These are phyloP conservation scores for Pyrus betulifolia DNA, from an alignment of 306 rosid species.

Conservation along the genomic window DNA sequence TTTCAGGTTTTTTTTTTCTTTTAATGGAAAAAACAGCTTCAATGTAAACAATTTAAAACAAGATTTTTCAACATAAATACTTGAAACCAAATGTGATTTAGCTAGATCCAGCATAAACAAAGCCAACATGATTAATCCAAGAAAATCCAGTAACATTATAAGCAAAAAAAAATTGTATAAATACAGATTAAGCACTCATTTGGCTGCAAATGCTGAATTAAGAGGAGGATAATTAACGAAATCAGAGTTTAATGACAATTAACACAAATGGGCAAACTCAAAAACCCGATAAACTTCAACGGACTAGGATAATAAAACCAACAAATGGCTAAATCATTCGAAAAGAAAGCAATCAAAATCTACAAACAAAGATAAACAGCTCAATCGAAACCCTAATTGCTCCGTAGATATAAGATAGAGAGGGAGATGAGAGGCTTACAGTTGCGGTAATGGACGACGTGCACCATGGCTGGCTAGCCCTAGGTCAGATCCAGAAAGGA, in stretches of 20 bases:
- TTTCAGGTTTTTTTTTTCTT: too few species aligned
- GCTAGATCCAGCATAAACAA: not conserved
- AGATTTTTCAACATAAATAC: not conserved
- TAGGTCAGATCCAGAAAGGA: not conserved
- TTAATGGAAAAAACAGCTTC: not conserved
- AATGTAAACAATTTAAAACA: not conserved
- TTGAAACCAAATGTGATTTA: not conserved
- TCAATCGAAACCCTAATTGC: not conserved
- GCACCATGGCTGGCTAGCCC: slow-evolving; percentile 23
- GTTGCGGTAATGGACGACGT: slow-evolving; percentile 26
- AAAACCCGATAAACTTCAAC: not conserved
- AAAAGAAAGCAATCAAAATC: not conserved
- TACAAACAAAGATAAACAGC: not conserved
- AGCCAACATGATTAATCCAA: not conserved
- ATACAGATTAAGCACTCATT: not conserved
- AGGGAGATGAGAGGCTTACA: slow-evolving; percentile 1
- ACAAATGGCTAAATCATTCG: too few species aligned
- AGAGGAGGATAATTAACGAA: not conserved
- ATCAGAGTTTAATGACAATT: not conserved
- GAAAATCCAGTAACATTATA: not conserved
- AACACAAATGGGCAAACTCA: not conserved
- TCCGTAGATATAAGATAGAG: not conserved
- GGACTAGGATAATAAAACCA: not conserved
- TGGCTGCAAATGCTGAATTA: not conserved
- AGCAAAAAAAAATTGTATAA: not conserved